Base-by-base conservation (phyloP, 768 basidiomycete species). In the Xerocomus brunneocitrinus region DNA sequence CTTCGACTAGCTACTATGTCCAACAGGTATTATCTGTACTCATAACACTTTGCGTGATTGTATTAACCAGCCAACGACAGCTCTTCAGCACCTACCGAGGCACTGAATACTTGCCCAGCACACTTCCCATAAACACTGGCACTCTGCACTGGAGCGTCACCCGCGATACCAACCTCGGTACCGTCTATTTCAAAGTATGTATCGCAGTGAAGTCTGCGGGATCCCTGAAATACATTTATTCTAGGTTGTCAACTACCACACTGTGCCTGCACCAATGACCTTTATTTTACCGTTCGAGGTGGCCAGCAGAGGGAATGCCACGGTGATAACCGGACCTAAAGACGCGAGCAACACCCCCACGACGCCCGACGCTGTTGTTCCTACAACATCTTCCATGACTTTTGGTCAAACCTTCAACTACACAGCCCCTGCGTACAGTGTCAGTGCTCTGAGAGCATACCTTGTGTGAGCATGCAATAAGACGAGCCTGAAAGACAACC, bases 91-190 rank as follows among this genome's bases (percentile, higher is more conserved):
- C 75, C 16, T 82, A 85, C 63, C 70, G 78, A 38, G 85, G 85
- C 5, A 80, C 83, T 39, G 76, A 77, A 58, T 86, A 84, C 59
- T 62, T 87, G 1, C 81, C 84, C 3, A 85, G 80, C 62, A 85
- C 82, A 0, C 72, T 84, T 0, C 84, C 84, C 0, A 67, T 52
- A 32, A 47, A 58, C 0, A 62, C 56, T 4, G 82, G 81, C 9
- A 79, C 80, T 0, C 62, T 83, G 1, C 77, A 81, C 66, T 88
- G 85, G 85, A 84, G 82, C 55, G 77, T 86, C 55, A 73, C 74
- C 2, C 66, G 61, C 14, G 68, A 65, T 16, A 53, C 51, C 35
- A 39, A 34, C 7, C 53, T 60, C 32, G 53, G 62, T 0, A 65
- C 72, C 2, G 61, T 85, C 45, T 78, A 81, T 57, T 79, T 86